phyloP scores from a whole-genome alignment of 352 stramenopile species.

The Synura sp. region DNA sequence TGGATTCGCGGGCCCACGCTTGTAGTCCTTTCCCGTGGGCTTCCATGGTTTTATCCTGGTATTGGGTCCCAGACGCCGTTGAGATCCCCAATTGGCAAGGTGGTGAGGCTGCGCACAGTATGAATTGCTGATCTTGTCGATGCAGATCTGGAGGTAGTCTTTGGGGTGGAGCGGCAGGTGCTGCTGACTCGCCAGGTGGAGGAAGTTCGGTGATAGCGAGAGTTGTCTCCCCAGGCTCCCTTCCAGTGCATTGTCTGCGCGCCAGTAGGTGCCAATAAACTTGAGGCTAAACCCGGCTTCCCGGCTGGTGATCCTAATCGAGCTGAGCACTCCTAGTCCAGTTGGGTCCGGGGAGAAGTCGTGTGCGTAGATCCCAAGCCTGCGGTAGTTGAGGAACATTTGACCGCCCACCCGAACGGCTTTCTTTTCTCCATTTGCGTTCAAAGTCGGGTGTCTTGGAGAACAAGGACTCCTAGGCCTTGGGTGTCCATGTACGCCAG shows the following conservation, averaged over 20 bases:
- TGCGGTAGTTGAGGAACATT: constrained; percentile 12
- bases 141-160: constrained; percentile 27
- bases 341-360: constrained; percentile 18
- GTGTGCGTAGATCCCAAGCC: constrained; percentile 10
- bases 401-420: constrained; percentile 12
- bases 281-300: constrained; percentile 9
- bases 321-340: constrained; percentile 18
- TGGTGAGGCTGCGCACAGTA: constrained; percentile 18
- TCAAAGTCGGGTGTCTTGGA: constrained; percentile 16
- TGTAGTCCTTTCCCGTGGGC: constrained; percentile 20
- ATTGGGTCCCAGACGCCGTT: constrained; percentile 24
- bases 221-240: constrained; percentile 24
- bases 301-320: constrained; percentile 14
- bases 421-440: constrained; percentile 11
- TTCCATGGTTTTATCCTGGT: background rate
- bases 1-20: constrained; percentile 13
- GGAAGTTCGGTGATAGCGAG: constrained; percentile 1
- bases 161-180: constrained; percentile 1
- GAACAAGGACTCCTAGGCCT: constrained; percentile 16
- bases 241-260: constrained; percentile 20
- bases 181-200: constrained; percentile 12
- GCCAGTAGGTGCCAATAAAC: constrained; percentile 26
- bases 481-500: constrained; percentile 22
- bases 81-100: background rate
- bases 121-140: constrained; percentile 21